Base-by-base conservation (phyloP, 306 rosid species). In the Quercus parvula region DNA sequence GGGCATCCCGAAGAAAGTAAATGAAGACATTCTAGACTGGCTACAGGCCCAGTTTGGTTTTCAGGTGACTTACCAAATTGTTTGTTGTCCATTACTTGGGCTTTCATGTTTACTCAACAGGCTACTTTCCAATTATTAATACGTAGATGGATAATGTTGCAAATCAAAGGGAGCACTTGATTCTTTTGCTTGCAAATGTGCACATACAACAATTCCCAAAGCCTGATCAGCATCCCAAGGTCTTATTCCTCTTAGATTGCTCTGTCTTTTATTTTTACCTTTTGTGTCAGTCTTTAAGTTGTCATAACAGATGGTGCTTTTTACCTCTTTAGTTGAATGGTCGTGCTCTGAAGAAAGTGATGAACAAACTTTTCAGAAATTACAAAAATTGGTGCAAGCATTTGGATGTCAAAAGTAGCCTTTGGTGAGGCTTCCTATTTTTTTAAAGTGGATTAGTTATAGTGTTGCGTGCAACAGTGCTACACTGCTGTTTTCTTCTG, bases 151-250 rank as follows among this genome's bases (percentile, higher is more conserved):
- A 84, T n/a, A 94, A 81, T 62, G 99, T 92, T 76, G 99, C 92
- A 77, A 94, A 92, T 87, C 99, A 94, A 89, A 94, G 99, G 86
- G 99, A 94, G 78, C 99, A 94, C 87, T 81, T 94, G 90, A 94
- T 94, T 84, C 87, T 94, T 71, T 91, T 94, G 89, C 90, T 94
- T 81, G 99, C 97, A 55, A 94, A 94, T 90, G 94, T 91, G 46
- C 97, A 91, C 73, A 86, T 91, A 74, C 85, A 97, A 64, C 91
- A 87, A 86, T 77, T 67, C 81, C 77, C 90, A 24, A 92, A 86
- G 58, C 82, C 84, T 63, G 99, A 92, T 85, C 97, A 91, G 70
- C 94, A 85, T 74, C 81, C 88, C 55, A 91, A 92, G 97, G 99
- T 92, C 83, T 44, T 74, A 41, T 68, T 77, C 82, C 74, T 55